These are phyloP conservation scores for Podospora pseudocomata DNA, from an alignment of 495 filamentous ascomycete genomes.

Conservation along the genomic window DNA sequence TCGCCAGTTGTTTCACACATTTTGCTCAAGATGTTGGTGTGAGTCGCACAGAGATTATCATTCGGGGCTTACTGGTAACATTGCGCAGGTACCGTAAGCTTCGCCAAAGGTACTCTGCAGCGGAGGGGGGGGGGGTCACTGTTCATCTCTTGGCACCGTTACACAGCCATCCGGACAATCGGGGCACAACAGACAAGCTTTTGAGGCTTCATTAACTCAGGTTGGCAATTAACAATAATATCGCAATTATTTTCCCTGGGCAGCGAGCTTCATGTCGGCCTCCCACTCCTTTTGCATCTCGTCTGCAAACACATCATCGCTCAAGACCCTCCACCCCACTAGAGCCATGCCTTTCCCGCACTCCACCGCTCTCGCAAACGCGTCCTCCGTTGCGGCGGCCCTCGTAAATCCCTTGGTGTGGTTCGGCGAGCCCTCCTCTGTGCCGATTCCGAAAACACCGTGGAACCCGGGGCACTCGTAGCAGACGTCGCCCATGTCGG, in stretches of 20 bases:
- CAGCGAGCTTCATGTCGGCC: slow-evolving; percentile 32
- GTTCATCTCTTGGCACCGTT: not conserved
- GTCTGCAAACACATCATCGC: slow-evolving; percentile 46
- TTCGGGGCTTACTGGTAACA: not conserved
- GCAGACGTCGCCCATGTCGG: slow-evolving; percentile 54
- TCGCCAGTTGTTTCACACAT: not conserved
- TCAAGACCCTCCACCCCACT: slow-evolving; percentile 47
- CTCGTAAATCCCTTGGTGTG: slow-evolving; percentile 54
- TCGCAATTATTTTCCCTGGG: slow-evolving; percentile 17
- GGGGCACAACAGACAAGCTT: not conserved
- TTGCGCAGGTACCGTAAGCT: not conserved
- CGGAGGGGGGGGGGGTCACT: too few species aligned
- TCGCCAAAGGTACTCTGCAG: not conserved
- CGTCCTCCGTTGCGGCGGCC: slow-evolving; percentile 49
- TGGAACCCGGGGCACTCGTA: slow-evolving; percentile 57
- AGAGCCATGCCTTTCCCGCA: slow-evolving; percentile 57
- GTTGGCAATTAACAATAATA: not conserved
- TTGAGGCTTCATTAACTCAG: not conserved
- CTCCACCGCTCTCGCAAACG: slow-evolving; percentile 42
- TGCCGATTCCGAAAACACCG: slow-evolving; percentile 51
- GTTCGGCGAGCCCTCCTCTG: slow-evolving; percentile 45
- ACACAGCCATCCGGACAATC: not conserved
- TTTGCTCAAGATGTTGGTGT: not conserved
- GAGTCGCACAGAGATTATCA: not conserved
- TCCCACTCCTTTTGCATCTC: slow-evolving; percentile 41